Evolutionary conservation across 2,329 filamentous ascomycete species (phyloP).

Genomic region (Neofusicoccum laricinum): DNA sequence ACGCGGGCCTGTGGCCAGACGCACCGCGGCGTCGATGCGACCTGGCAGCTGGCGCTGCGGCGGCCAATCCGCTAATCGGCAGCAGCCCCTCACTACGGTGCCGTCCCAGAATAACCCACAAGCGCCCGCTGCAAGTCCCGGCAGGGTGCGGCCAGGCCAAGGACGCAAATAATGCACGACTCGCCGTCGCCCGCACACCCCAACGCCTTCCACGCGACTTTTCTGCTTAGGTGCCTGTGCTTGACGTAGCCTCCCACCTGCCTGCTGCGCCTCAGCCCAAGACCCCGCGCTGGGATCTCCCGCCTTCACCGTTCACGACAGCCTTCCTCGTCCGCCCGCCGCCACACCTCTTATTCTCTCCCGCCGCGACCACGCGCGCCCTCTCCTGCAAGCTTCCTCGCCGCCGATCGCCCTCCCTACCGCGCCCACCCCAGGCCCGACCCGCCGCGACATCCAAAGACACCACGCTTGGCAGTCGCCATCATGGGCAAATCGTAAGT

Average conservation of each 20-base stretch:
- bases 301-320: constrained; percentile 7
- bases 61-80: not conserved
- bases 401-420: not conserved
- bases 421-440: constrained; percentile 14
- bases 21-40: too few relatives aligned
- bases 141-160: constrained; percentile 8
- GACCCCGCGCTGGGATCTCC: constrained; percentile 17
- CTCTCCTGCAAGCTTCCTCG: not conserved
- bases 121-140: constrained; percentile 1
- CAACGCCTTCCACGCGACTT: constrained; percentile 12
- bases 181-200: not conserved
- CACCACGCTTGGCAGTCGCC: constrained; percentile 9
- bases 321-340: not conserved
- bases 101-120: not conserved
- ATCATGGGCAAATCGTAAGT: constrained; percentile 43
- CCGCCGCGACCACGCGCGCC: not conserved
- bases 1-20: not conserved
- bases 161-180: constrained; percentile 1
- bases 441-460: not conserved
- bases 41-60: too few relatives aligned
- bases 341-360: not conserved
- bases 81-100: not conserved
- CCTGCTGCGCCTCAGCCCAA: constrained; percentile 22
- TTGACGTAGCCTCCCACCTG: constrained; percentile 13
- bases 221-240: constrained; percentile 6